Base-by-base conservation (phyloP, 306 rosid species). In the Dryas drummondii region DNA sequence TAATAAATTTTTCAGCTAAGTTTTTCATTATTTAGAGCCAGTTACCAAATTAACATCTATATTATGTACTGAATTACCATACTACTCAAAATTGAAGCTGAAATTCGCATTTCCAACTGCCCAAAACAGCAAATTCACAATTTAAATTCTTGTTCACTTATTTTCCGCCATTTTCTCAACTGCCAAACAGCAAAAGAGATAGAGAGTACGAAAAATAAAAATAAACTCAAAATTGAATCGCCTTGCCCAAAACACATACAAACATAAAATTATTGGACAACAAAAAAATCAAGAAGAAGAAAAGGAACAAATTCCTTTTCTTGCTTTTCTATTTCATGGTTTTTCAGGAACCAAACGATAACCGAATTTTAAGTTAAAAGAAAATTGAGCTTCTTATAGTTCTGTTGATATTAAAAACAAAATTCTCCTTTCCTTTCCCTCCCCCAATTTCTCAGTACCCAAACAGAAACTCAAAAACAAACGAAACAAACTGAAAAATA, bases 381-480 rank as follows among this genome's bases (percentile, higher is more conserved):
- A 64, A 45, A 16, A 47, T 56, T 51, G 45, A 22, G 69, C 17
- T 64, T 59, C 75, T 32, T 32, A 32, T 32, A 32, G 37, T 32
- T 32, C 37, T 1, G 37, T 32, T 32, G 37, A 32, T 32, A 32
- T 32, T 32, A 1, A 32, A 32, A 32, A 32, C 2, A 32, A 32
- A 32, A 22, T 77, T 37, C 58, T 13, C 67, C 62, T 55, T 73
- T 60, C 61, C 77, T 67, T 52, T 27, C 64, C 79, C 27, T 54
- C 59, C 58, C 77, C 17, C 72, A 49, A 11, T 78, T 81, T 76
- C 83, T 47, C 63, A 83, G 72, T 75, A 54, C 54, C 70, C 65
- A 68, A 74, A 59, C 73, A 79, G 66, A 65, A 80, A 54, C 73
- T 12, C 49, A 73, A 65, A 71, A 68, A 8, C 11, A 4, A 4